Conservation (phyloP, 2,329 filamentous ascomycete genomes). For the Colletotrichum sidae region DNA sequence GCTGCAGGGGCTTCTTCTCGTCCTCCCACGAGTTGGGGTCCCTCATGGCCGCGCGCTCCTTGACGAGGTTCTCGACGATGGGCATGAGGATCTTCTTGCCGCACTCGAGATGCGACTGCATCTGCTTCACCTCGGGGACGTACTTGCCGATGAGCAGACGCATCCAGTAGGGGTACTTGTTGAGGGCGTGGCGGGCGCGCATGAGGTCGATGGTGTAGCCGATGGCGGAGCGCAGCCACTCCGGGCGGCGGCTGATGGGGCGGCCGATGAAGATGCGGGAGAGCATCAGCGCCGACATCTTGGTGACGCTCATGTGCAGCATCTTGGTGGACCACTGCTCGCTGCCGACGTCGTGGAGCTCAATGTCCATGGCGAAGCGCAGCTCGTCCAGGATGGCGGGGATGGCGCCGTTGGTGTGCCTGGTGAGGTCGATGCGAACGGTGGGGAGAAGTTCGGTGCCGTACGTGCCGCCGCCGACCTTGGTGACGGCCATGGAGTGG, state of each 20-base stretch:
- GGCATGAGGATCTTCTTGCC: conserved; percentile 25
- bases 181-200: conserved; percentile 22
- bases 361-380: conserved; percentile 28
- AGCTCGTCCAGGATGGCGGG: conserved; percentile 23
- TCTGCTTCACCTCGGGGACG: conserved; percentile 27
- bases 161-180: conserved; percentile 26
- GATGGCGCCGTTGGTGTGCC: conserved; percentile 24
- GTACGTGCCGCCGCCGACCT: conserved; percentile 26
- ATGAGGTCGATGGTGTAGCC: conserved; percentile 25
- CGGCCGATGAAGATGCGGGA: conserved; percentile 27
- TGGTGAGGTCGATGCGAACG: conserved; percentile 20
- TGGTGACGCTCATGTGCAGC: conserved; percentile 28
- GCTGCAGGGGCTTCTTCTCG: conserved; percentile 22
- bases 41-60: conserved; percentile 1
- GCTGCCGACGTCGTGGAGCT: conserved; percentile 23
- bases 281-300: conserved; percentile 22
- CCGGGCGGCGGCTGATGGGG: conserved; percentile 22
- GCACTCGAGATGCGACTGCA: conserved; percentile 19
- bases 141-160: conserved; percentile 25
- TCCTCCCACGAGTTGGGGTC: conserved; percentile 4
- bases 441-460: conserved; percentile 17
- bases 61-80: conserved; percentile 25
- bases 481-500: conserved; percentile 26
- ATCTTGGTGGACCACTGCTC: conserved; percentile 23
- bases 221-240: conserved; percentile 25